These are phyloP conservation scores for Fraxinus platypoda DNA, from an alignment of 305 asterid species.

Conservation along the genomic window DNA sequence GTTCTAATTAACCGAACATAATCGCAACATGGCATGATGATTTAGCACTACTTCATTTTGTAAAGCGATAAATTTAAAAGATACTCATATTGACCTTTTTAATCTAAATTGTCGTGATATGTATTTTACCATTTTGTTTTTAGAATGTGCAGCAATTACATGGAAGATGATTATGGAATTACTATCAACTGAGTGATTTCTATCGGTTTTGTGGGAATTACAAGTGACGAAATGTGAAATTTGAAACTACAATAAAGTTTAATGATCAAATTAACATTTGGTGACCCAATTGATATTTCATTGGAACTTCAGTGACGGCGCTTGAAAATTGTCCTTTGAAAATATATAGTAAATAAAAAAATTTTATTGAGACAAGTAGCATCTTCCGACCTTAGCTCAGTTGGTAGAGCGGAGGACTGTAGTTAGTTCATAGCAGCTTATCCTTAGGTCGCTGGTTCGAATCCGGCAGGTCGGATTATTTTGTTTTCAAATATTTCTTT, in stretches of 20 bases:
- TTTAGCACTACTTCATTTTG: background rate
- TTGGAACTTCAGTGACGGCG: background rate
- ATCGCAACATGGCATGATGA: background rate
- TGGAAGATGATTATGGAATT: background rate
- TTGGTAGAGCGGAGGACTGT: conserved; percentile 99
- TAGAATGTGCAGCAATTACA: background rate
- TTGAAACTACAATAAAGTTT: background rate
- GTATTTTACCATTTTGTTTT: background rate
- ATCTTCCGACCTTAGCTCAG: conserved; percentile 94
- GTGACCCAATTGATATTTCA: background rate
- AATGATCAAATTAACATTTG: background rate
- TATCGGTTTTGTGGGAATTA: too few relatives aligned
- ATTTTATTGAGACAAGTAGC: too few relatives aligned
- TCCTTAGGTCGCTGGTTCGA: conserved; percentile 98
- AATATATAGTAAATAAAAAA: background rate
- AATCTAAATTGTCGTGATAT: background rate
- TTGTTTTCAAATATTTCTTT: background rate
- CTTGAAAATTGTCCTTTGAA: background rate
- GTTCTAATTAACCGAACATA: background rate
- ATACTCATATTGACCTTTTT: too few relatives aligned
- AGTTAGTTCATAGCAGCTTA: conserved; percentile 31
- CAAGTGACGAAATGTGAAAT: background rate
- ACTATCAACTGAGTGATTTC: background rate
- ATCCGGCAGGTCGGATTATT: conserved; percentile 83
- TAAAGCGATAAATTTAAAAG: background rate